Evolutionary conservation across 2,329 filamentous ascomycete species (phyloP), one percentile per base, ranked within the genome.

Genomic region (Diaporthe sp.): DNA sequence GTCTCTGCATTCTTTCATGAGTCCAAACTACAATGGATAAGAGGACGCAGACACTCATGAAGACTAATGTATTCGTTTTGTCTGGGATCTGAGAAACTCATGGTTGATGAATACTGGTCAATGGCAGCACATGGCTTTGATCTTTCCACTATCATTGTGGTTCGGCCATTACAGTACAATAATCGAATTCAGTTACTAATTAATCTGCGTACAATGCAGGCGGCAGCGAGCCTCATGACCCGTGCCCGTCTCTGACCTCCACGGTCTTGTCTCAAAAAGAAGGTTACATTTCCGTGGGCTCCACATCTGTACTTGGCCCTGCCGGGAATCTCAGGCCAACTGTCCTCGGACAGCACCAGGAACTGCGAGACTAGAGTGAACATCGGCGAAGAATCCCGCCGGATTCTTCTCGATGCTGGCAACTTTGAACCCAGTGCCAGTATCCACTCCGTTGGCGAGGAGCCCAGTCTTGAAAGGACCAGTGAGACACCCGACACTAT

Each of bases 321-420:
- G 6, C 4, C 6, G 7, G 25, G 3, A 2, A 25, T 0, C 2
- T 53, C 13, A 68, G 12, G 46, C 46, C 17, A 87, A 73, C 79
- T 89, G 88, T 15, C 86, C 87, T 72, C 88, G 81, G 22, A 88
- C 85, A 67, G 86, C 87, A 67, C 88, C 88, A 51, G 85, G 81
- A 2, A 84, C 78, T 68, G 84, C 87, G 22, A 83, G 74, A 25
- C 76, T 81, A 10, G 87, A 86, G 78, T 89, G 87, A 12, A 82
- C 80, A 80, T 89, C 88, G 28, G 85, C 83, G 80, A 88, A 89
- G 84, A 89, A 89, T 4, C 79, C 84, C 2, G 78, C 79, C 1
- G 88, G 87, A 78, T 89, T 86, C 4, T 79, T 83, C 80, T 89
- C 87, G 75, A 89, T 88, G 81, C 85, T 81, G 51, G 76, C 77